Conservation (phyloP, 2,329 filamentous ascomycete genomes). For the Pseudogymnoascus pannorum region DNA sequence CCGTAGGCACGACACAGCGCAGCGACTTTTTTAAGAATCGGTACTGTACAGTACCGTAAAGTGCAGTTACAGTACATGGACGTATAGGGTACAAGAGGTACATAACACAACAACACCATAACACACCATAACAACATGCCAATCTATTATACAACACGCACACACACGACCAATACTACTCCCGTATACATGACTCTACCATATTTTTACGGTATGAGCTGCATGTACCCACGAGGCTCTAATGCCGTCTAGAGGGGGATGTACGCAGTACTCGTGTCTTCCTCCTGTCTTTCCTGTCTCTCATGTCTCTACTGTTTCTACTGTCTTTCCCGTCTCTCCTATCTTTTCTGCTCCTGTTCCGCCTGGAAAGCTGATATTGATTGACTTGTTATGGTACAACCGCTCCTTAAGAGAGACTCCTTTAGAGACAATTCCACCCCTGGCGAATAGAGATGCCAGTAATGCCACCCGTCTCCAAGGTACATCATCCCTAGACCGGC, state of each 20-base stretch:
- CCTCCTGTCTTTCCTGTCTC: background rate
- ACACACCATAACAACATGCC: background rate
- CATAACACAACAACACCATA: background rate
- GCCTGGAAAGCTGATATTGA: background rate
- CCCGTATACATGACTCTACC: background rate
- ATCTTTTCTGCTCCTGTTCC: background rate
- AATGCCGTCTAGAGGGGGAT: background rate
- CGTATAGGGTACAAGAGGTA: background rate
- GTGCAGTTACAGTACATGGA: conserved; percentile 1
- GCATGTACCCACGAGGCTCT: conserved; percentile 7
- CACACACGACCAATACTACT: background rate
- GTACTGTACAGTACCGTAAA: conserved; percentile 3
- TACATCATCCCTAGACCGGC: conserved; percentile 18
- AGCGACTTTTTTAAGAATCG: background rate
- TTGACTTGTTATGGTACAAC: background rate
- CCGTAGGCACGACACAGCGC: conserved; percentile 4
- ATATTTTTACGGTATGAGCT: background rate
- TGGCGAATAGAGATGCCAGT: background rate
- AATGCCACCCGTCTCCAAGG: conserved; percentile 18
- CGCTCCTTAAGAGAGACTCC: background rate
- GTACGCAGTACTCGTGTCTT: background rate
- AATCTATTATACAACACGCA: background rate
- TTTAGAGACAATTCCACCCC: background rate
- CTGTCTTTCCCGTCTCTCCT: background rate
- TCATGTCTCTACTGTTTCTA: background rate